Conservation (phyloP, 306 rosid species). For the Rosa chinensis region DNA sequence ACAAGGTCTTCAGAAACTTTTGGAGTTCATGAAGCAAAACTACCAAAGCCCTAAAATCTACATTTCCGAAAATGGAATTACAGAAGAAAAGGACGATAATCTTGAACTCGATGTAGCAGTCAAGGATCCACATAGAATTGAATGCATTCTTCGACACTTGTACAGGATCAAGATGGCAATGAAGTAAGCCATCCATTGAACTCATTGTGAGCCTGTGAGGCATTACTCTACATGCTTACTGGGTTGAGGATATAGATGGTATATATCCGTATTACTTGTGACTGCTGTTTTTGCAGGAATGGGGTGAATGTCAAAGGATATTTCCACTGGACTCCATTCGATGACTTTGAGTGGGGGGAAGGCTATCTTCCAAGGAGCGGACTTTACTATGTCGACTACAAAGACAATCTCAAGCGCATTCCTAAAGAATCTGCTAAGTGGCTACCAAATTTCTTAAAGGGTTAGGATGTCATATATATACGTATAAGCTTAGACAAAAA, state of each 20-base stretch:
- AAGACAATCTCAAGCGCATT: constrained; percentile 19
- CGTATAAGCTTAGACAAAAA: too few relatives aligned
- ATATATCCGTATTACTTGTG: background rate
- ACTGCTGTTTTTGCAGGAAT: constrained; percentile 11
- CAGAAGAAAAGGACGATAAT: background rate
- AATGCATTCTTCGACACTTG: constrained; percentile 24
- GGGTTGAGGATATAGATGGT: background rate
- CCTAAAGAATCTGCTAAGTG: constrained; percentile 11
- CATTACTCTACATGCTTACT: background rate
- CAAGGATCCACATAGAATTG: constrained; percentile 25
- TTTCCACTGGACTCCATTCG: constrained; percentile 27
- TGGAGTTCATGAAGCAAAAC: constrained; percentile 17
- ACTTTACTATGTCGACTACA: constrained; percentile 29
- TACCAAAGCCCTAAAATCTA: constrained; percentile 24
- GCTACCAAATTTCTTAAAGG: background rate
- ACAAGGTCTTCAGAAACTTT: constrained; percentile 21
- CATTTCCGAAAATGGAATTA: constrained; percentile 22
- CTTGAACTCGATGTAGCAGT: constrained; percentile 6
- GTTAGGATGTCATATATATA: background rate
- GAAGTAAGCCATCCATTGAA: constrained; percentile 23
- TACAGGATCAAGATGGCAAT: constrained; percentile 12
- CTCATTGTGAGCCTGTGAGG: background rate
- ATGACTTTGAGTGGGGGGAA: constrained; percentile 26
- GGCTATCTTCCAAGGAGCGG: constrained; percentile 20
- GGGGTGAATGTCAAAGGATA: constrained; percentile 37